phyloP scores from a whole-genome alignment of 495 filamentous ascomycete genomes.

The Pyrenopolyporus hunteri region DNA sequence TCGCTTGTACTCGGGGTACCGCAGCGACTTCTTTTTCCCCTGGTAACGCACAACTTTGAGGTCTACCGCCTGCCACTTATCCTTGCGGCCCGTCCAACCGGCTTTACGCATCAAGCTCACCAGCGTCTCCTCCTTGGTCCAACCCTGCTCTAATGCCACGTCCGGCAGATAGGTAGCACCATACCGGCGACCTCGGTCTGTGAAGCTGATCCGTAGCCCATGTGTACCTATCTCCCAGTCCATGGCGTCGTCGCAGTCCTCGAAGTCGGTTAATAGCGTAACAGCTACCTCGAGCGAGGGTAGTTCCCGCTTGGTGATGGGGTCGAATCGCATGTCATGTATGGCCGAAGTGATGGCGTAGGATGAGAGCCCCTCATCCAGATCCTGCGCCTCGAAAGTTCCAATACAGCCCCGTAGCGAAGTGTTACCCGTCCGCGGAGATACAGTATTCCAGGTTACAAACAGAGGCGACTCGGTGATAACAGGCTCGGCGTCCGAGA shows the following conservation, averaged over 20 bases:
- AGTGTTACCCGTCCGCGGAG: constrained; percentile 59
- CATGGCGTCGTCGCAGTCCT: constrained; percentile 70
- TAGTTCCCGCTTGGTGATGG: constrained; percentile 72
- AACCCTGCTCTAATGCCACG: constrained; percentile 89
- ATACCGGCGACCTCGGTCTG: constrained; percentile 68
- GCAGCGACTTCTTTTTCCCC: constrained; percentile 72
- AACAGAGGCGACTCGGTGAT: constrained; percentile 72
- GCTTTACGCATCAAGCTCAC: constrained; percentile 93
- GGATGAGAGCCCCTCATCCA: constrained; percentile 71
- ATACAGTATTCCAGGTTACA: constrained; percentile 90
- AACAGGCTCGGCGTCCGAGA: constrained; percentile 18
- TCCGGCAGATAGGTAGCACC: constrained; percentile 92
- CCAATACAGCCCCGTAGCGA: constrained; percentile 93
- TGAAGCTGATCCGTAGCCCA: constrained; percentile 79
- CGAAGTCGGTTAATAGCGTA: constrained; percentile 78
- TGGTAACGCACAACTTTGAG: constrained; percentile 81
- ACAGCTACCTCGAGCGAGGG: constrained; percentile 70
- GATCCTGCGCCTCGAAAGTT: constrained; percentile 82
- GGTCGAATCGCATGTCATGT: constrained; percentile 82
- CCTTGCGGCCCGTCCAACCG: constrained; percentile 73
- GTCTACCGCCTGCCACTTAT: constrained; percentile 77
- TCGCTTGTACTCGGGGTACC: constrained; percentile 73
- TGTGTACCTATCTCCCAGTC: constrained; percentile 89
- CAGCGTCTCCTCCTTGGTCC: constrained; percentile 92
- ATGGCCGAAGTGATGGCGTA: constrained; percentile 92